Conservation (phyloP, 805 yeast species). For the Wickerhamiella occidentalis region DNA sequence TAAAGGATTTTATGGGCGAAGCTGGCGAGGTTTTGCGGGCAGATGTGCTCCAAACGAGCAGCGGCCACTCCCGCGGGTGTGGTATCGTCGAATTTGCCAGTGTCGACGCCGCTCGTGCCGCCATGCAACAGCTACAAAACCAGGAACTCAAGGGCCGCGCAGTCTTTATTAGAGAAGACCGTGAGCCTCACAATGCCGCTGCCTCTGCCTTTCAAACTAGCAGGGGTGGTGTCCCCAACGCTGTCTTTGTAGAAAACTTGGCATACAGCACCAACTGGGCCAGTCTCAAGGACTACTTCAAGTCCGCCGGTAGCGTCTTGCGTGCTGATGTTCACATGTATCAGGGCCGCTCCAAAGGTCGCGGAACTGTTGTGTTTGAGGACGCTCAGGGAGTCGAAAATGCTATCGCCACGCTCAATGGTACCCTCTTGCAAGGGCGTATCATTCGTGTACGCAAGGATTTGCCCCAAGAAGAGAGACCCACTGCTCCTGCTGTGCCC, state of each 20-base stretch:
- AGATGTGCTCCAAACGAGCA: conserved; percentile 66
- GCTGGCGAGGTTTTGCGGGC: conserved; percentile 64
- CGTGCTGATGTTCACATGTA: conserved; percentile 69
- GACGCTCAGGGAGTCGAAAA: conserved; percentile 53
- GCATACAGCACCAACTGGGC: conserved; percentile 80
- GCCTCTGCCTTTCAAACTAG: conserved; percentile 6
- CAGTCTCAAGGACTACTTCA: conserved; percentile 72
- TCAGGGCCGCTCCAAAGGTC: conserved; percentile 72
- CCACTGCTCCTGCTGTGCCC: conserved; percentile 28
- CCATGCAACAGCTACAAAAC: conserved; percentile 59
- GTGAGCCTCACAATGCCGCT: conserved; percentile 24
- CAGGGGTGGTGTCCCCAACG: conserved; percentile 16
- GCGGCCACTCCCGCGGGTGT: conserved; percentile 49
- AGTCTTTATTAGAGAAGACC: conserved; percentile 81
- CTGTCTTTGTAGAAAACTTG: conserved; percentile 62
- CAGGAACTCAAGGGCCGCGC: conserved; percentile 57
- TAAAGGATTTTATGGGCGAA: conserved; percentile 30
- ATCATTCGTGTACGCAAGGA: conserved; percentile 71
- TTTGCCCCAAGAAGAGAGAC: conserved; percentile 26
- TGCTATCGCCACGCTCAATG: conserved; percentile 61
- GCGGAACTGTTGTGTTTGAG: conserved; percentile 66
- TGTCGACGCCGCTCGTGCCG: conserved; percentile 53
- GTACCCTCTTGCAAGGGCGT: conserved; percentile 65
- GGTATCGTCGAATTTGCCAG: conserved; percentile 67
- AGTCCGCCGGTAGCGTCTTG: conserved; percentile 60